Conservation (phyloP, 345 rosid genomes). For the Eucalyptus pauciflora region DNA sequence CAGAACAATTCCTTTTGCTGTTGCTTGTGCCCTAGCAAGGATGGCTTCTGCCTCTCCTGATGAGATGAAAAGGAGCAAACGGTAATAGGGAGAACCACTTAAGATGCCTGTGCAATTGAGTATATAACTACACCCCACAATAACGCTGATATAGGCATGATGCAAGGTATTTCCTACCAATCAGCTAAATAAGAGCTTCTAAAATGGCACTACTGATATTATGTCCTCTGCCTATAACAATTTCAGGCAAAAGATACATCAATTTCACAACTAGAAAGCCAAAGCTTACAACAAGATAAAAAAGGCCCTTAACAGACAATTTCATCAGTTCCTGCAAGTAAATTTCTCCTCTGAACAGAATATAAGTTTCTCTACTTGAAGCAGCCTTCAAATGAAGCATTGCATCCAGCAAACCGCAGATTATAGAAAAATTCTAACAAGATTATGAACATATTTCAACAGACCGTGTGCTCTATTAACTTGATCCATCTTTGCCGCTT, state of each 20-base stretch:
- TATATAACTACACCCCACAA: background rate
- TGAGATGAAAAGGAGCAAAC: background rate
- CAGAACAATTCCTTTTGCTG: constrained; percentile 59
- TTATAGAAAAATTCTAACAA: background rate
- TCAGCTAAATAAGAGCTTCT: background rate
- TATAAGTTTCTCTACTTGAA: background rate
- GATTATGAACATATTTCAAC: background rate
- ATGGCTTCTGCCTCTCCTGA: constrained; percentile 97
- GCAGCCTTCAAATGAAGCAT: background rate
- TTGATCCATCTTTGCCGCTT: constrained; percentile 70
- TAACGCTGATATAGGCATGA: background rate
- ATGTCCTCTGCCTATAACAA: background rate
- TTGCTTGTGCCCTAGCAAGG: constrained; percentile 76
- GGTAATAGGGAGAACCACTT: background rate
- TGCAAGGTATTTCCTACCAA: background rate
- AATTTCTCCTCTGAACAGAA: background rate
- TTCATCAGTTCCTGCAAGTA: background rate
- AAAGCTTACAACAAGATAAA: background rate
- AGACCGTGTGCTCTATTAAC: constrained; percentile 54
- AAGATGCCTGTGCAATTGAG: background rate
- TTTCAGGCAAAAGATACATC: background rate
- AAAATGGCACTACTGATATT: background rate
- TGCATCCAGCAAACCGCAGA: background rate
- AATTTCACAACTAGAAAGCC: background rate
- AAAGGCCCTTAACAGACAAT: background rate